Evolutionary conservation across 495 filamentous ascomycete species (phyloP).

Genomic region (Xylaria venustula): DNA sequence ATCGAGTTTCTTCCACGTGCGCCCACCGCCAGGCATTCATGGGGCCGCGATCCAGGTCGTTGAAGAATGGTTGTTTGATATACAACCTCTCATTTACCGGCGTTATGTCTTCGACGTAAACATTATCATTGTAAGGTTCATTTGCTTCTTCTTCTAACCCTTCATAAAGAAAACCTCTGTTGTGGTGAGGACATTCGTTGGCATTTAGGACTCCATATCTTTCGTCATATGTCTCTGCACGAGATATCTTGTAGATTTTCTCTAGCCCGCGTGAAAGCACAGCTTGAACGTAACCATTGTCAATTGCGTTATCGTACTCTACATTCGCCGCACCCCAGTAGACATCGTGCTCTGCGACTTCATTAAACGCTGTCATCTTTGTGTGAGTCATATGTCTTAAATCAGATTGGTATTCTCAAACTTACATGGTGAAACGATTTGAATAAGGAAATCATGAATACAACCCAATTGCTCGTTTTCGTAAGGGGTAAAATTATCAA

Average conservation of each 20-base stretch:
- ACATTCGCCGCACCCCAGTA: slow-evolving; percentile 7
- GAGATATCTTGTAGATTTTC: background rate
- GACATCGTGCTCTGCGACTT: slow-evolving; percentile 16
- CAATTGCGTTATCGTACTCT: background rate
- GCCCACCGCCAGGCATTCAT: background rate
- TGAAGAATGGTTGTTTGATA: background rate
- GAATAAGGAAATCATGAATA: background rate
- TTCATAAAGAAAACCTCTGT: background rate
- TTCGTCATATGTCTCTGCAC: background rate
- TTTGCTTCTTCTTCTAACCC: background rate
- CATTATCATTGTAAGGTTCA: background rate
- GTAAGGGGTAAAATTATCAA: background rate
- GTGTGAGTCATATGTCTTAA: background rate
- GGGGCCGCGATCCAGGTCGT: background rate
- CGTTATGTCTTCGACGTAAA: background rate
- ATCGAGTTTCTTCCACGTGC: background rate
- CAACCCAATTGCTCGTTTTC: background rate
- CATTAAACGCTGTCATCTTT: slow-evolving; percentile 16
- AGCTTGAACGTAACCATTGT: background rate
- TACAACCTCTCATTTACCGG: background rate
- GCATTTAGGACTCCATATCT: background rate
- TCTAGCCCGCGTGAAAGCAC: background rate
- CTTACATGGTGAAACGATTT: background rate
- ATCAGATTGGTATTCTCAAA: background rate
- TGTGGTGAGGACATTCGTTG: background rate